phyloP scores from a whole-genome alignment of 192 early-diverging fungal species.

The Coemansia aciculifera region DNA sequence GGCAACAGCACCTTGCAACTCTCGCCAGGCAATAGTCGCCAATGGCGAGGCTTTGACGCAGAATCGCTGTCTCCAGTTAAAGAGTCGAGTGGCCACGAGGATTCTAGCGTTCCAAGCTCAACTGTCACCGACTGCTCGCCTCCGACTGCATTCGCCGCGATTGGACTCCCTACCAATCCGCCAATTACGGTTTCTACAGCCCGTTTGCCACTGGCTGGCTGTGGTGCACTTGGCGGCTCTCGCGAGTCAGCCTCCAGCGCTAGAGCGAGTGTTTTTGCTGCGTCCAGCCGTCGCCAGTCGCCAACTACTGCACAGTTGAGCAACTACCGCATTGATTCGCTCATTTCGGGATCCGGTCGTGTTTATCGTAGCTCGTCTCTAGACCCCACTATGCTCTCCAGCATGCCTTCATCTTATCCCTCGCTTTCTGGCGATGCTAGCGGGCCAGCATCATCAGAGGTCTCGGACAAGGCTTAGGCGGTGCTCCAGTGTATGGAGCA shows the following conservation, averaged over 20 bases:
- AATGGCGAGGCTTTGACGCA: slow-evolving; percentile 22
- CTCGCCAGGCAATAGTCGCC: not conserved
- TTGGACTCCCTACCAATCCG: not conserved
- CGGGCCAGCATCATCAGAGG: not conserved
- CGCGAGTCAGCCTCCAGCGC: not conserved
- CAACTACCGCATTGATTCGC: slow-evolving; percentile 35
- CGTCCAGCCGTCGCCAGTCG: not conserved
- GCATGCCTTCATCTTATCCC: slow-evolving; percentile 42
- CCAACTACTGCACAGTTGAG: slow-evolving; percentile 15
- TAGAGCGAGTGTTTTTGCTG: not conserved
- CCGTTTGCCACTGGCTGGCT: not conserved
- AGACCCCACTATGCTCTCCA: slow-evolving; percentile 42
- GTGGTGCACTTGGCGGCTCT: not conserved
- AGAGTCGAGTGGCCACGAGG: slow-evolving; percentile 25
- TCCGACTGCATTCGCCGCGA: not conserved
- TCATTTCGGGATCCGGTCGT: not conserved
- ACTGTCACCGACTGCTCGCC: not conserved
- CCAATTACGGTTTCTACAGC: not conserved
- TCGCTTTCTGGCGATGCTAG: slow-evolving; percentile 18
- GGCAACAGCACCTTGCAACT: not conserved
- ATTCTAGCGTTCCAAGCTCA: slow-evolving; percentile 17
- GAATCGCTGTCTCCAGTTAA: slow-evolving; percentile 39
- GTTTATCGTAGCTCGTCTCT: slow-evolving; percentile 41
- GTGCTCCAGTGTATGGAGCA: not conserved
- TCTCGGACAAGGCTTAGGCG: slow-evolving; percentile 10